Evolutionary conservation across 1,139 yeast species (phyloP).

Genomic region (Pichia sp.): DNA sequence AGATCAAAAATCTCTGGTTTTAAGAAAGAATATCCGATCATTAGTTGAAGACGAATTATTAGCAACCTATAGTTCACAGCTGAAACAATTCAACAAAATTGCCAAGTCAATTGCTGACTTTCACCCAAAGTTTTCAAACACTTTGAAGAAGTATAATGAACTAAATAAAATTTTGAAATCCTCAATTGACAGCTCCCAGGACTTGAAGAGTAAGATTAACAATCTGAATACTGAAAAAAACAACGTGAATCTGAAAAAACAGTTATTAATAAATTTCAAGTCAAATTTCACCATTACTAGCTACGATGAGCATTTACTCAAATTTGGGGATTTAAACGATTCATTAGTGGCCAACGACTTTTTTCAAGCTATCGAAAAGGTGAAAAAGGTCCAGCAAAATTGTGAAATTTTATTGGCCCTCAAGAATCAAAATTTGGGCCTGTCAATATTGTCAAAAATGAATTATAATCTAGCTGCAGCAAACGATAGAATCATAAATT

Average conservation of each 20-base stretch:
- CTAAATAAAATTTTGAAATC: constrained; percentile 27
- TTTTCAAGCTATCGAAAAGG: constrained; percentile 51
- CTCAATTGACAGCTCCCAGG: constrained; percentile 24
- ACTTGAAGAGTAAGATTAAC: constrained; percentile 29
- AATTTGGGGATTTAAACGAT: constrained; percentile 27
- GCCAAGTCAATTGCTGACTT: constrained; percentile 40
- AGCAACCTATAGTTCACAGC: constrained; percentile 46
- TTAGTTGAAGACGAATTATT: constrained; percentile 66
- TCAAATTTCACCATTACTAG: constrained; percentile 62
- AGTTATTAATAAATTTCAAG: constrained; percentile 49
- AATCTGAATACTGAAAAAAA: constrained; percentile 35
- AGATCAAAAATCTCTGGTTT: too few species aligned
- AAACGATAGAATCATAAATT: constrained; percentile 38
- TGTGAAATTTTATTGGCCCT: constrained; percentile 62
- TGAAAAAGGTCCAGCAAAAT: constrained; percentile 55
- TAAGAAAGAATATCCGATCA: constrained; percentile 52
- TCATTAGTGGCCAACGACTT: constrained; percentile 49
- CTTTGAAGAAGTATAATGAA: constrained; percentile 36
- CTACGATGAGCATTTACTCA: constrained; percentile 52
- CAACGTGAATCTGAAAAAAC: constrained; percentile 41
- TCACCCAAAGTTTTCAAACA: constrained; percentile 31
- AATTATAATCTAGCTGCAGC: constrained; percentile 44
- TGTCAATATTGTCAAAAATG: constrained; percentile 57
- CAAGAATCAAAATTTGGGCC: constrained; percentile 66
- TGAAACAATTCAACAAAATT: constrained; percentile 57